Evolutionary conservation across 1,139 yeast genomes (phyloP), one percentile per base, ranked within the genome.

Genomic region (Entelexis sorbosivorans): DNA sequence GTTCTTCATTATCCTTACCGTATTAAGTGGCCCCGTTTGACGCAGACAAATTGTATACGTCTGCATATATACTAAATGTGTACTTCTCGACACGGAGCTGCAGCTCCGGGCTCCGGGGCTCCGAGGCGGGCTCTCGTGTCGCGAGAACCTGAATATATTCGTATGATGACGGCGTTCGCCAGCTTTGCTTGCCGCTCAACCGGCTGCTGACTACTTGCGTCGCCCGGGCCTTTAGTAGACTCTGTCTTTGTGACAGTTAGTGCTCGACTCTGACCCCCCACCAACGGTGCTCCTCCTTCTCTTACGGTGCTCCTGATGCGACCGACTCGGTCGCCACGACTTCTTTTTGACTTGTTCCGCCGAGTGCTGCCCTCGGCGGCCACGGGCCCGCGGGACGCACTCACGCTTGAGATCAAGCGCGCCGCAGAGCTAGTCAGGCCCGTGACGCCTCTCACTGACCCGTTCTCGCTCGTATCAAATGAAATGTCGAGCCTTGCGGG

Each of bases 401-500:
- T 58, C 26, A 20, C 52, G 20, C 46, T 47, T 8, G 95, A 95
- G 2, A 73, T 88, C 47, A 80, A 79, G 56, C 73, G 89, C 2
- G 95, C 93, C 0, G 85, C 86, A 57, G 81, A 78, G 63, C 69
- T 88, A 59, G 95, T 88, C 14, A 83, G 84, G 57, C 95, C 96
- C 0, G 69, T 71, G 38, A 64, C 72, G 24, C 70, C 77, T 49
- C 66, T 76, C 48, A 73, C 74, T 43, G 96, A 91, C 66, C 98
- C 98, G 11, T 79, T 91, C 56, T 81, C 93, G 14, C 76, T 89
- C 48, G 98, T 91, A n/a, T 82, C 95, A 44, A 83, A 84, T 60
- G 98, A 91, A 64, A 91, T 91, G 98, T 82, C 91, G 20, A 80
- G 79, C 42, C 70, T 91, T 62, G 96, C 96, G 32, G 78, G 78